Base-by-base conservation (phyloP, 108 stramenopile genomes). In the Skeletonema tropicum region DNA sequence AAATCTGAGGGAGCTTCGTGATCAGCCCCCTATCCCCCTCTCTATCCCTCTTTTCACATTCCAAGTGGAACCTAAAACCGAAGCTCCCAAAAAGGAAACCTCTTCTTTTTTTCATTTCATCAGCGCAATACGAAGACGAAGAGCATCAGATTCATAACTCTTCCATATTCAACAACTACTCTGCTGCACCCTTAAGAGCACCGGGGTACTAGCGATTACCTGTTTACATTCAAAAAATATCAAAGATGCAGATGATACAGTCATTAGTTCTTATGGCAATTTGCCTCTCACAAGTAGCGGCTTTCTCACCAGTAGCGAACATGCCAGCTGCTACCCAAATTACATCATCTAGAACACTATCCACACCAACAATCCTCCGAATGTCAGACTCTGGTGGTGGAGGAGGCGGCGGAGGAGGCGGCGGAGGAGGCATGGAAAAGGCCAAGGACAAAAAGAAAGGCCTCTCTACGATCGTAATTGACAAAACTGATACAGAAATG, bases 401-500 rank as follows among this genome's bases (percentile, higher is more conserved):
- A 15, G 85, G 81, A 19, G 77, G 72, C 2, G 84, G 79, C n/a
- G 83, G 79, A 21, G 83, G 79, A 2, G n/a, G n/a, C n/a, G n/a
- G n/a, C n/a, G n/a, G n/a, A n/a, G 83, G 83, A n/a, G 79, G 73
- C 1, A 74, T 74, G 70, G 80, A 86, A 72, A 81, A 66, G 23
- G 68, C 57, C 26, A 83, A 66, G 52, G 64, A 76, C 17, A 91
- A 89, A 36, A 93, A 94, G 73, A 89, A 88, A 35, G 87, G 90
- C 23, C 68, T 92, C 7, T 45, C 79, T 26, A 90, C 91, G 46
- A 88, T 86, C 35, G 82, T 86, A 30, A 92, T 84, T 55, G 95
- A 95, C 64, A 81, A 84, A 64, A 89, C 90, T 13, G 90, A 96
- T 59, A 83, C 87, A n/a, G 64, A 93, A 68, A 74, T 70, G 39